These are phyloP conservation scores for Lipomyces anomalus DNA, from an alignment of 805 yeast genomes.

Conservation along the genomic window DNA sequence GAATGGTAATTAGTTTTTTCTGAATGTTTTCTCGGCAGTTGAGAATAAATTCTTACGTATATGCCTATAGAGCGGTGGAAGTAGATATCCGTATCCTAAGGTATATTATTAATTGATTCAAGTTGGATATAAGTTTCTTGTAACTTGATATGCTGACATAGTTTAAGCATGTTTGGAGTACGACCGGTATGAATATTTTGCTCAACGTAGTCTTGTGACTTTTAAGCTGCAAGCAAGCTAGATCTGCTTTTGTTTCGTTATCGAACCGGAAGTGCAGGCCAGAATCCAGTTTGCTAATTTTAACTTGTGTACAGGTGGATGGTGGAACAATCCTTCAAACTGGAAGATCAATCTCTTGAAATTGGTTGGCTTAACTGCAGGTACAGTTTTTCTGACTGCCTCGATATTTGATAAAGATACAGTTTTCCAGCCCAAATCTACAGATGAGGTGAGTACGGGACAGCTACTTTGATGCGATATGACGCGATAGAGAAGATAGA, in stretches of 20 bases:
- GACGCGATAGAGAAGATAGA: no score
- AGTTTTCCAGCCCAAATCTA: no score
- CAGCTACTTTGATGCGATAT: no score
- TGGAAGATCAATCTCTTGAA: slow-evolving; percentile 44
- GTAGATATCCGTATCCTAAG: slow-evolving; percentile 28
- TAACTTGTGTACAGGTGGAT: slow-evolving; percentile 52
- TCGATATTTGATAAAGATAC: no score
- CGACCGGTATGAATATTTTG: slow-evolving; percentile 15
- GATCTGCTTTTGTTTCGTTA: not conserved
- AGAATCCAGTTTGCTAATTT: slow-evolving; percentile 26
- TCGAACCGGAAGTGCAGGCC: not conserved
- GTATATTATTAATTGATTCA: slow-evolving; percentile 10
- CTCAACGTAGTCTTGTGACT: no score
- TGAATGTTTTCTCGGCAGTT: no score
- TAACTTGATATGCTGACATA: not conserved
- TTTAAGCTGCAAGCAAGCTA: no score
- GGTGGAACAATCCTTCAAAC: slow-evolving; percentile 51
- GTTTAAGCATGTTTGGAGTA: slow-evolving; percentile 28
- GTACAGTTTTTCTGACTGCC: no score
- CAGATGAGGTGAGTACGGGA: no score
- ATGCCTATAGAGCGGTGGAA: slow-evolving; percentile 28
- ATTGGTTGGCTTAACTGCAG: no score
- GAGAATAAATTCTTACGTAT: no score
- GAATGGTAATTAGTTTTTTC: not conserved
- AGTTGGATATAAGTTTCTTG: not conserved